phyloP scores from a whole-genome alignment of 177 flowering plant species.

The Telopea speciosissima region DNA sequence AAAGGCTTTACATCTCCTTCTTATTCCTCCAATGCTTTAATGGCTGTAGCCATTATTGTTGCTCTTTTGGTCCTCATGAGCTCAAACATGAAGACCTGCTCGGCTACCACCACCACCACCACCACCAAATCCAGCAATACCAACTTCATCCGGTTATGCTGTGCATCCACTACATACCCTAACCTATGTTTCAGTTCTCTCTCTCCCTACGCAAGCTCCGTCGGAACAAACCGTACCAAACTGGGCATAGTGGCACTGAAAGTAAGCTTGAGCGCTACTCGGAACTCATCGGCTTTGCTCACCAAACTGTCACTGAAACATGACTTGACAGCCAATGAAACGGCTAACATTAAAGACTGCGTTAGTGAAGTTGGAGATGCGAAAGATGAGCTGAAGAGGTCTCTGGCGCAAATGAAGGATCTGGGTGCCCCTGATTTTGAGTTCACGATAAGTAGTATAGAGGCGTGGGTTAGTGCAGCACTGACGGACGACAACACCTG shows the following conservation, averaged over 20 bases:
- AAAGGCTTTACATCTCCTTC: no score
- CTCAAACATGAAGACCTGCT: not conserved
- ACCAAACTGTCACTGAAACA: not conserved
- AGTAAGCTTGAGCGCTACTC: constrained; percentile 2
- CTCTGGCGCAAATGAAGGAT: constrained; percentile 10
- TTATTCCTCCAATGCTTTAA: no score
- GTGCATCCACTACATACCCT: constrained; percentile 5
- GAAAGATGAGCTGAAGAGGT: constrained; percentile 9
- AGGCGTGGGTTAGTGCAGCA: constrained; percentile 50
- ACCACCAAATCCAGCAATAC: not conserved
- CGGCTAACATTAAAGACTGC: constrained; percentile 18
- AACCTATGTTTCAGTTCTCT: not conserved
- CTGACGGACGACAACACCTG: constrained; percentile 38
- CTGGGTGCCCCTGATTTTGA: constrained; percentile 3
- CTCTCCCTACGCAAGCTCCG: constrained; percentile 6
- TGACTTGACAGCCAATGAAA: constrained; percentile 5
- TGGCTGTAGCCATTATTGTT: not conserved
- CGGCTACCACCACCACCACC: not conserved
- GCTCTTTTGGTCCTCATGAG: not conserved
- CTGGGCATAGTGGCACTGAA: constrained; percentile 3
- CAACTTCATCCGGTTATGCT: constrained; percentile 8
- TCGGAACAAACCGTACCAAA: constrained; percentile 1
- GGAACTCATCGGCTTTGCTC: not conserved
- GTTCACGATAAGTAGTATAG: constrained; percentile 22
- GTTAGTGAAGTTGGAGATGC: constrained; percentile 9